Evolutionary conservation across 2,329 filamentous ascomycete genomes (phyloP), one percentile per base, ranked within the genome.

Genomic region (Xylaria sp.): DNA sequence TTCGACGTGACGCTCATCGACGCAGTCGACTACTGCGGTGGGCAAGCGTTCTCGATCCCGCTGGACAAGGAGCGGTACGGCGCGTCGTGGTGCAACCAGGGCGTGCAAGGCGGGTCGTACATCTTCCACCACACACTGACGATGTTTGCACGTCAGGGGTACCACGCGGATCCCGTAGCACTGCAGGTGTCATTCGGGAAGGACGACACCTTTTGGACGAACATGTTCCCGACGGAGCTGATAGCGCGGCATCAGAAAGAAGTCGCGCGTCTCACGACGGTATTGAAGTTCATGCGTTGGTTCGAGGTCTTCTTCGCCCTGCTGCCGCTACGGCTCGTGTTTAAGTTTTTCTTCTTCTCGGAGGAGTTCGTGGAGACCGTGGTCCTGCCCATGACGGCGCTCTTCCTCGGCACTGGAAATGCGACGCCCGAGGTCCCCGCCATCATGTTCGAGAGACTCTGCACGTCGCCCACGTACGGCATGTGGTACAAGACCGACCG

Each of bases 81-180:
- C n/a, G 87, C 88, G 3, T 85, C 84, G 64, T 90, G 87, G 87
- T 82, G 88, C 73, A 90, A 90, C 73, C 87, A 90, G 72, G 88
- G 88, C 60, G 88, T 88, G 0, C 86, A 89, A 70, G 86, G 87
- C 54, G 87, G 86, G 46, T 86, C 84, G 46, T 86, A 86, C 77
- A 88, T 88, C 70, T 89, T 88, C 75, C 86, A 88, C 73, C 87
- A 89, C 73, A 89, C 86, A 10, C 79, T 87, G 79, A 87, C 85
- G 58, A 88, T 88, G 86, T 88, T 88, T 70, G 82, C 83, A n/a
- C 80, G 85, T 18, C 85, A 87, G 73, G 85, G 86, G 6, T 84
- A 82, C 73, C 82, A 83, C 72, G 86, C 85, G 9, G 85, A 88
- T 73, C 86, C 86, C 0, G 86, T 88, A 31, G 82, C 85, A 57